Conservation (phyloP, 2,329 filamentous ascomycete species). For the Diaporthe vexans region DNA sequence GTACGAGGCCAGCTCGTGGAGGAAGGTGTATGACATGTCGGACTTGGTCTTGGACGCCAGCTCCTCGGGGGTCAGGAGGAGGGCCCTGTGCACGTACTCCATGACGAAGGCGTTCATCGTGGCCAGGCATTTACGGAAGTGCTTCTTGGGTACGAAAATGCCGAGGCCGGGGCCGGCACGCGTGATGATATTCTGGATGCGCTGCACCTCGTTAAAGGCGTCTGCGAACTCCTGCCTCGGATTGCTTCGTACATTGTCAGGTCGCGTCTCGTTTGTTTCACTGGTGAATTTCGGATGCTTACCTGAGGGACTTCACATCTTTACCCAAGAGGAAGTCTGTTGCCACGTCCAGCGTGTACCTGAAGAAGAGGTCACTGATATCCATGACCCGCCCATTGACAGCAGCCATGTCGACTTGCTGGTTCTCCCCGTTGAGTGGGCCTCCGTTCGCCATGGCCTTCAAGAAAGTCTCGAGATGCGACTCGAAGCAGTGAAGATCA, state of each 20-base stretch:
- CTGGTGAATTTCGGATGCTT: constrained; percentile 41
- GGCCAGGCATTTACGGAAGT: constrained; percentile 75
- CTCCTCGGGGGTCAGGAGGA: constrained; percentile 78
- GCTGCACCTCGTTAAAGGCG: constrained; percentile 85
- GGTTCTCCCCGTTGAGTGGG: constrained; percentile 69
- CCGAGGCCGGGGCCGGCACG: constrained; percentile 74
- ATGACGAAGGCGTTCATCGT: constrained; percentile 83
- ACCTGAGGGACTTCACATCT: constrained; percentile 76
- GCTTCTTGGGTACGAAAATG: constrained; percentile 71
- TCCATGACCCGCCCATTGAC: constrained; percentile 76
- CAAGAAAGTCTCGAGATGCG: constrained; percentile 82
- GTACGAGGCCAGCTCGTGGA: constrained; percentile 86
- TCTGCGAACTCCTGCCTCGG: constrained; percentile 79
- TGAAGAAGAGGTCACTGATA: constrained; percentile 83
- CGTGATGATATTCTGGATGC: constrained; percentile 76
- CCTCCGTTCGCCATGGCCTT: constrained; percentile 73
- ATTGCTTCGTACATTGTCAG: constrained; percentile 55
- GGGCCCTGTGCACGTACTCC: constrained; percentile 81
- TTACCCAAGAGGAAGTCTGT: constrained; percentile 89
- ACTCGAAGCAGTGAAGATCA: constrained; percentile 85
- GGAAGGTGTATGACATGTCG: constrained; percentile 83
- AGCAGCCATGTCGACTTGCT: constrained; percentile 73
- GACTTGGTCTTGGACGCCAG: constrained; percentile 79
- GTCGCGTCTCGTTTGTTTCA: background rate
- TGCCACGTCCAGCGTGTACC: constrained; percentile 86